phyloP scores from a whole-genome alignment of 345 rosid species.

The Aquilaria sinensis region DNA sequence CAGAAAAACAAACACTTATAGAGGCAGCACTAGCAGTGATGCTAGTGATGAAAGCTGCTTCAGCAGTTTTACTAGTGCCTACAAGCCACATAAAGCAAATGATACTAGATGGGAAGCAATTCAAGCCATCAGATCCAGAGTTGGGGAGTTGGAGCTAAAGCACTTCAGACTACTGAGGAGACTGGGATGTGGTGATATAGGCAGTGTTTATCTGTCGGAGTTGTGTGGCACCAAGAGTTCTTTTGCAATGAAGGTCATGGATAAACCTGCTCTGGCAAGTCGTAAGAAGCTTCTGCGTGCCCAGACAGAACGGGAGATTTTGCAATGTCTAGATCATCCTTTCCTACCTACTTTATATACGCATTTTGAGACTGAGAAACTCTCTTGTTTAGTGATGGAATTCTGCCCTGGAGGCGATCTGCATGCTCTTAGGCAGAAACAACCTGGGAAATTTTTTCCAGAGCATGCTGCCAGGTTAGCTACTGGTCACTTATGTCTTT shows the following conservation, averaged over 20 bases:
- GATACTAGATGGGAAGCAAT: conserved; percentile 82
- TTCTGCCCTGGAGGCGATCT: conserved; percentile 88
- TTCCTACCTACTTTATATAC: conserved; percentile 72
- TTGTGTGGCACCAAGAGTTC: conserved; percentile 50
- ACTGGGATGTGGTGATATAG: conserved; percentile 78
- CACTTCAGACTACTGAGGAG: conserved; percentile 47
- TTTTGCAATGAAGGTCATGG: conserved; percentile 79
- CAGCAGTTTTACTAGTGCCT: conserved; percentile 51
- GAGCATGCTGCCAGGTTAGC: conserved; percentile 82
- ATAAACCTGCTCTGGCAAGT: conserved; percentile 50
- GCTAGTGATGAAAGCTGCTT: conserved; percentile 76
- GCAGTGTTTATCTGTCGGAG: conserved; percentile 70
- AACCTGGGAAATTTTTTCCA: conserved; percentile 70
- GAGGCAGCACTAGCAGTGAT: conserved; percentile 77
- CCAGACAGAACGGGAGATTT: conserved; percentile 76
- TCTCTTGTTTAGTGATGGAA: conserved; percentile 76
- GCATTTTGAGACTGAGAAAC: conserved; percentile 69
- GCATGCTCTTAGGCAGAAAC: conserved; percentile 67
- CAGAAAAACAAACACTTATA: conserved; percentile 49
- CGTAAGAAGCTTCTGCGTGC: conserved; percentile 83
- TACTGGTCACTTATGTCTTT: conserved; percentile 1
- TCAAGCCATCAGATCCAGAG: conserved; percentile 43
- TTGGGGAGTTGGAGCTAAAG: conserved; percentile 40
- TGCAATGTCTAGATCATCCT: conserved; percentile 78
- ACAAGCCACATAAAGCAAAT: conserved; percentile 79